Evolutionary conservation across 2,329 filamentous ascomycete genomes (phyloP), one percentile per base, ranked within the genome.

Genomic region (Thyridium curvatum): DNA sequence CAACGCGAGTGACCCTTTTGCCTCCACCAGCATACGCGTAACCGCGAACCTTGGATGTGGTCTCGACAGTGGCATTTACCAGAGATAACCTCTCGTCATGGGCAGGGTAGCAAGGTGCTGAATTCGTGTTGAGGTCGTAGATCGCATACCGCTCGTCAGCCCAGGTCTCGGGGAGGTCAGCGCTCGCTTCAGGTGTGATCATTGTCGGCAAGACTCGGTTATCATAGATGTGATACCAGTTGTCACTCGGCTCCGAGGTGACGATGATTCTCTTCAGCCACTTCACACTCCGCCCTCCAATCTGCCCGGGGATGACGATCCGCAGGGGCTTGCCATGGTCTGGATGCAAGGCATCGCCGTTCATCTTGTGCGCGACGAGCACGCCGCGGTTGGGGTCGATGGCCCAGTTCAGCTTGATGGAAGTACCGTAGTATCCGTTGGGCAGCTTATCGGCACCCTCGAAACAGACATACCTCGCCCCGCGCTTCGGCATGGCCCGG

Each of bases 151-250:
- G 75, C 46, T 95, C 89, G 55, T 96, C 90, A 51, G 69, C 82
- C 90, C 90, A 96, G 66, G 82, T 86, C 16, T 82, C 76, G 0
- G 79, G 77, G 38, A 89, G 69, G 45, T 84, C 77, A 2, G 82
- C 81, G 42, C 86, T 83, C 55, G 84, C 82, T 49, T 94, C 88
- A 1, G 90, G 88, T 10, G 82, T 83, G 13, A 95, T 72, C 74
- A 82, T 90, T 0, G 88, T 94, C 47, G 90, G 90, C 30, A 96
- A 64, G 2, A 96, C 88, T 42, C 88, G 72, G 56, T 96, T 96
- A 58, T 96, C 90, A 60, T 93, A 90, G 45, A 94, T 88, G 59
- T 96, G 90, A 52, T 95, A 95, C 87, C 88, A 94, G 54, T 94
- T 95, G 46, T 91, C 83, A 54, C 88, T 94, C 1, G 89, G 88